phyloP scores from a whole-genome alignment of 345 rosid genomes.

The Lumnitzera racemosa region DNA sequence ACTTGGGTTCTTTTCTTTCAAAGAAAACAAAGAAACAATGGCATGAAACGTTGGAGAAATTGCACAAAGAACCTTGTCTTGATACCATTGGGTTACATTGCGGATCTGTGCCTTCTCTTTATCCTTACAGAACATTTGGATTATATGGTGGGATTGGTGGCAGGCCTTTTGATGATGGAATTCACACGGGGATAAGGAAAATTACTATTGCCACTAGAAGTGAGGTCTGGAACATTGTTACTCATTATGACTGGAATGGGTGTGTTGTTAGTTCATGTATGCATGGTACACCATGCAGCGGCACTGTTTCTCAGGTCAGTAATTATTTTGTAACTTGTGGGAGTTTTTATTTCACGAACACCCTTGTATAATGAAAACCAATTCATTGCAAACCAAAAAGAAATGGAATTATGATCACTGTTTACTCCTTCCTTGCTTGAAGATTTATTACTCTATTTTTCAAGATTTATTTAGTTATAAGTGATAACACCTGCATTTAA shows the following conservation, averaged over 20 bases:
- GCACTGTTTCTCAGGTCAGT: no score
- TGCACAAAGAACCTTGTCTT: not conserved
- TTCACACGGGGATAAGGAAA: not conserved
- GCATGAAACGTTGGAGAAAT: not conserved
- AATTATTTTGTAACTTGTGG: no score
- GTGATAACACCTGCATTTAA: no score
- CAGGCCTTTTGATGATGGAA: not conserved
- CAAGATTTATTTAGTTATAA: no score
- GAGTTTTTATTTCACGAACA: no score
- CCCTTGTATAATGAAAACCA: no score
- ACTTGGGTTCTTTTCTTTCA: conserved; percentile 3
- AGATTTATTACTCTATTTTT: no score
- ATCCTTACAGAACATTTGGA: not conserved
- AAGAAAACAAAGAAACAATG: not conserved
- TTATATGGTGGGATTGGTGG: conserved; percentile 3
- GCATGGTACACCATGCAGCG: not conserved
- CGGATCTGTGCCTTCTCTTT: not conserved
- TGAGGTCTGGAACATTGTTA: not conserved
- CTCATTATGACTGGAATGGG: not conserved
- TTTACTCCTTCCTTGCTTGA: no score
- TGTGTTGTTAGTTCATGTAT: not conserved
- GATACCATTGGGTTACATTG: not conserved
- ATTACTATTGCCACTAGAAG: not conserved
- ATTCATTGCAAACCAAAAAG: no score
- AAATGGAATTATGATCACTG: no score